These are phyloP conservation scores for Pythium sukuiense DNA, from an alignment of 352 stramenopile genomes.

Conservation along the genomic window DNA sequence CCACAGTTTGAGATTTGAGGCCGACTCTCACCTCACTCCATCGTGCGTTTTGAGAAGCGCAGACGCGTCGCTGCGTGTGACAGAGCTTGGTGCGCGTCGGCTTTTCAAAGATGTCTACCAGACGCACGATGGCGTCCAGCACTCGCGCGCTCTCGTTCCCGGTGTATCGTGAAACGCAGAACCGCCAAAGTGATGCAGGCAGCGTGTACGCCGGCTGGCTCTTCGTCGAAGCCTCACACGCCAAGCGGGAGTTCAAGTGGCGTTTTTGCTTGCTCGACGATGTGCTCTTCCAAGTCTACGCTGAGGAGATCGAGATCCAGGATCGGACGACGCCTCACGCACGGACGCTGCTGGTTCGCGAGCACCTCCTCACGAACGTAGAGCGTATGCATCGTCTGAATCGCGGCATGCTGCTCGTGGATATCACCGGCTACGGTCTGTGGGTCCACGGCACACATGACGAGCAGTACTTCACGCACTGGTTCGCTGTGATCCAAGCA, in stretches of 20 bases:
- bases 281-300: slow-evolving; percentile 31
- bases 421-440: slow-evolving; percentile 27
- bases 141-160: slow-evolving; percentile 19
- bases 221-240: slow-evolving; percentile 26
- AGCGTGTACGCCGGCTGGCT: slow-evolving; percentile 40
- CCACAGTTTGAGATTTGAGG: too few relatives aligned
- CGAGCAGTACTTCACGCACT: slow-evolving; percentile 36
- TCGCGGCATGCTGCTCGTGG: slow-evolving; percentile 39
- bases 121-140: neutral
- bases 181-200: neutral
- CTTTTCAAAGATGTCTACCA: too few relatives aligned
- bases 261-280: slow-evolving; percentile 50
- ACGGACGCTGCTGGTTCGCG: neutral
- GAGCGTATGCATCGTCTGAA: slow-evolving; percentile 47
- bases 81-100: too few relatives aligned
- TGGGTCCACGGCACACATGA: slow-evolving; percentile 43
- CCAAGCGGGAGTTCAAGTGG: slow-evolving; percentile 38
- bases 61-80: too few relatives aligned
- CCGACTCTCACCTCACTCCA: too few relatives aligned
- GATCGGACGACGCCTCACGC: neutral
- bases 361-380: slow-evolving; percentile 29
- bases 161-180: slow-evolving; percentile 15
- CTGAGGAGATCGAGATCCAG: slow-evolving; percentile 2
- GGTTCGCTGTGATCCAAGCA: slow-evolving; percentile 29
- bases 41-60: too few relatives aligned